phyloP scores from a whole-genome alignment of 2,329 filamentous ascomycete genomes.

The Trichoderma guizhouense region DNA sequence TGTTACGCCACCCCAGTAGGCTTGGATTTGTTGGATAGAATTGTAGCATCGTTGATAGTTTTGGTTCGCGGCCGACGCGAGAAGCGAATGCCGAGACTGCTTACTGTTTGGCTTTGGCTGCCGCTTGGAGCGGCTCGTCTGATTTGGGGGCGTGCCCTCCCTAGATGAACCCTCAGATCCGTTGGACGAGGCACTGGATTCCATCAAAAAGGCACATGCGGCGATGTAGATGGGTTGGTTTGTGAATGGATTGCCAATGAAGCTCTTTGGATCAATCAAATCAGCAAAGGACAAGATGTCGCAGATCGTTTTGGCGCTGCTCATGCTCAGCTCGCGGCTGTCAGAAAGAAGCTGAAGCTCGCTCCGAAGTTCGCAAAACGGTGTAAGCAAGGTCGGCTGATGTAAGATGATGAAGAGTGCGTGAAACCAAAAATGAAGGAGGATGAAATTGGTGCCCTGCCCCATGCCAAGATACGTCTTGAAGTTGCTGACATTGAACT shows the following conservation, averaged over 20 bases:
- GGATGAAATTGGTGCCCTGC: conserved; percentile 81
- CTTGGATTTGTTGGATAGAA: conserved; percentile 73
- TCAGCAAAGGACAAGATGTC: conserved; percentile 86
- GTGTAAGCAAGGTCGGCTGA: conserved; percentile 77
- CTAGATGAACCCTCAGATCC: conserved; percentile 60
- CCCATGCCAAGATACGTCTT: conserved; percentile 77
- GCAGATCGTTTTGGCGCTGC: conserved; percentile 85
- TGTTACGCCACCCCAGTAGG: conserved; percentile 81
- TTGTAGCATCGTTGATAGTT: conserved; percentile 88
- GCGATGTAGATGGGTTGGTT: conserved; percentile 91
- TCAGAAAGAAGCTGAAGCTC: conserved; percentile 74
- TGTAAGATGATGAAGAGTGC: conserved; percentile 81
- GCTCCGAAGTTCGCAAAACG: conserved; percentile 57
- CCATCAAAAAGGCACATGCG: conserved; percentile 82
- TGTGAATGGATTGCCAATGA: conserved; percentile 84
- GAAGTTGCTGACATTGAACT: conserved; percentile 85
- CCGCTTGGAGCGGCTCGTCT: conserved; percentile 15
- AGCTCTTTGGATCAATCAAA: conserved; percentile 79
- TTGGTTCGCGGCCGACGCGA: conserved; percentile 77
- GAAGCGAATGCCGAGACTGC: conserved; percentile 65
- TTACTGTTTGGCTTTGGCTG: conserved; percentile 28
- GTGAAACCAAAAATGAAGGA: conserved; percentile 87
- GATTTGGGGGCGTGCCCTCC: conserved; percentile 48
- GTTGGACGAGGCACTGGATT: conserved; percentile 64
- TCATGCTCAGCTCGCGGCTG: conserved; percentile 79